A percentile compares a stretch with the other conserved stretches of the same genome.
These are phyloP conservation scores for Metschnikowia chrysomelidarum DNA, from an alignment of 805 yeast genomes.

Conservation along the genomic window DNA sequence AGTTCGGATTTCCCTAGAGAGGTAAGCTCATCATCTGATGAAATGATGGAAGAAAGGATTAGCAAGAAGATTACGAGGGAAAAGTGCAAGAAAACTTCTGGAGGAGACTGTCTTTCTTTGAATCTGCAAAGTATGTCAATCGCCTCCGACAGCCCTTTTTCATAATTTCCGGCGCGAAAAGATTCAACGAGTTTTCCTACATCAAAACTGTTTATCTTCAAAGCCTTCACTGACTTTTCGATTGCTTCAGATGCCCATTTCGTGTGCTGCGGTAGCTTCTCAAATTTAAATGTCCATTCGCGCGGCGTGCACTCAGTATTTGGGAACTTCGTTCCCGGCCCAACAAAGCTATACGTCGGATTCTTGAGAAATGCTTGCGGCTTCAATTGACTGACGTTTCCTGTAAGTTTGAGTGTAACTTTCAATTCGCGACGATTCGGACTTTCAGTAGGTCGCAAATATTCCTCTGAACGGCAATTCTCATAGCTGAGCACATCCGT, in stretches of 20 bases:
- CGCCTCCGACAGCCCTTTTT: no score
- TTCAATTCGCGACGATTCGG: no score
- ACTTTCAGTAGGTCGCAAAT: no score
- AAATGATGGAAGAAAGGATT: neutral
- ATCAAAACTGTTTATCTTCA: neutral
- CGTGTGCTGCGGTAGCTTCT: constrained; percentile 1
- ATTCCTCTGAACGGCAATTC: no score
- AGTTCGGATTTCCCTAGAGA: neutral
- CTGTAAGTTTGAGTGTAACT: no score
- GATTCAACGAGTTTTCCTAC: neutral
- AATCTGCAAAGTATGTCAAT: no score
- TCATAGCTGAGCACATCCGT: no score
- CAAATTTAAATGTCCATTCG: neutral
- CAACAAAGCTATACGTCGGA: constrained; percentile 7
- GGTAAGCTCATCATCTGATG: constrained; percentile 2
- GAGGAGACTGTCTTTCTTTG: neutral
- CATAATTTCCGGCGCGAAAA: neutral
- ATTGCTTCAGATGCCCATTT: neutral
- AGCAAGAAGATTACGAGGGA: constrained; percentile 1
- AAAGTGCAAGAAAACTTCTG: neutral
- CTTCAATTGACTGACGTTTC: no score
- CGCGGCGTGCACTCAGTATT: constrained; percentile 7
- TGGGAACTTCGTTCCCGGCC: constrained; percentile 5
- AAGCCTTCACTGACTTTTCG: neutral
- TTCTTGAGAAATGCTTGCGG: neutral